A percentile compares a stretch with the other conserved stretches of the same genome.
Conservation (phyloP, 2,329 filamentous ascomycete genomes). For the Gaeumannomyces sp. region DNA sequence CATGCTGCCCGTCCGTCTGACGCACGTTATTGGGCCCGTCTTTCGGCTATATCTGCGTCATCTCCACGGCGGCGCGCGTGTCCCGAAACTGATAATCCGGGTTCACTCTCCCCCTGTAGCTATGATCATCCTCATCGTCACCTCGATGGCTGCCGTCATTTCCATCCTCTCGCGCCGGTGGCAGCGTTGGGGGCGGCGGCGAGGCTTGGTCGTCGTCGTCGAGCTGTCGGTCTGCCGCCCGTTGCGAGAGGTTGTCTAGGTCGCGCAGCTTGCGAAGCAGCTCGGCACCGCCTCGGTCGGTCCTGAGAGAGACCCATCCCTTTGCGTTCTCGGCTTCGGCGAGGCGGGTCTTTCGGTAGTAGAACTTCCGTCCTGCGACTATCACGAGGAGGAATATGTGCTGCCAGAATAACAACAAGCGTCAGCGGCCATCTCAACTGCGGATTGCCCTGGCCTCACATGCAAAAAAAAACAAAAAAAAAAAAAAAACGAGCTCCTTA, state of each 20-base stretch:
- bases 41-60: not conserved
- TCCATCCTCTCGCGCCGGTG: not conserved
- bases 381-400: not conserved
- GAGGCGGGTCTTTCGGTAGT: not conserved
- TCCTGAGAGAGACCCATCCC: conserved; percentile 3
- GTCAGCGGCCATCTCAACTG: not conserved
- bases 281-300: conserved; percentile 14
- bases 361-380: not conserved
- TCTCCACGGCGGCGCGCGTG: not conserved
- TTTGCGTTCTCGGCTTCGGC: not conserved
- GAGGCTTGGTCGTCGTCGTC: not conserved
- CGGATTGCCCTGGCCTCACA: not conserved
- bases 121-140: not conserved
- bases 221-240: not conserved
- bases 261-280: conserved; percentile 15
- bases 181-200: too few species aligned
- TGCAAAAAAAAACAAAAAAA: not conserved
- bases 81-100: not conserved
- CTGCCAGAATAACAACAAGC: not conserved
- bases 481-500: not conserved
- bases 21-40: not conserved
- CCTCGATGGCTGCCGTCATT: not conserved
- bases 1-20: not conserved
- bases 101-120: not conserved
- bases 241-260: not conserved